These are phyloP conservation scores for Erysimum cheiri DNA, from an alignment of 441 rosid species.

Conservation along the genomic window DNA sequence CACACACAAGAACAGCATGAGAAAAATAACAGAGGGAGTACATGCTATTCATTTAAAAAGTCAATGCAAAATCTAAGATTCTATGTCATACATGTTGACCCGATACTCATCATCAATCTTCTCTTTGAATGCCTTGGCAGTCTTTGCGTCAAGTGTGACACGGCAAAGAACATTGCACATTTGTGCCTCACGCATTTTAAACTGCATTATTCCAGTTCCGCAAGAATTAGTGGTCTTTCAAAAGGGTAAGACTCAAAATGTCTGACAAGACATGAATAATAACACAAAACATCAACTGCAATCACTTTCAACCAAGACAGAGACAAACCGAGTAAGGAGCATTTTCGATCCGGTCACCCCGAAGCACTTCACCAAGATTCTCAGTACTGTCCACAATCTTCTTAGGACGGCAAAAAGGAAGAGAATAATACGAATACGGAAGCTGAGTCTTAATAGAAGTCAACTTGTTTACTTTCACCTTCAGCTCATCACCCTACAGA, in stretches of 20 bases:
- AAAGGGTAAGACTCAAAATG: slow-evolving; percentile 11
- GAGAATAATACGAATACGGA: slow-evolving; percentile 66
- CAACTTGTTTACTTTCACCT: slow-evolving; percentile 72
- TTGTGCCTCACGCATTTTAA: slow-evolving; percentile 72
- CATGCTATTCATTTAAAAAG: slow-evolving; percentile 5
- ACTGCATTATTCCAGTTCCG: slow-evolving; percentile 47
- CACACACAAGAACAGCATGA: slow-evolving; percentile 14
- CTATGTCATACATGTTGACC: slow-evolving; percentile 64
- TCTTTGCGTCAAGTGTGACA: slow-evolving; percentile 54
- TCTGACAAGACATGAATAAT: neutral
- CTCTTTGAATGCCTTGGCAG: slow-evolving; percentile 61
- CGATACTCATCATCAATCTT: slow-evolving; percentile 79
- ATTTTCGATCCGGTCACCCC: slow-evolving; percentile 74
- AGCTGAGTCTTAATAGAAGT: slow-evolving; percentile 72
- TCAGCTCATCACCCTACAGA: slow-evolving; percentile 59
- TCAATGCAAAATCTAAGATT: neutral
- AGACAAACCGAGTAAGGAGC: slow-evolving; percentile 59
- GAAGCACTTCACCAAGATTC: slow-evolving; percentile 81
- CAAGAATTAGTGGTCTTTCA: slow-evolving; percentile 12
- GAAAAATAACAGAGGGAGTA: slow-evolving; percentile 30
- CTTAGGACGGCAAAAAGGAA: slow-evolving; percentile 57
- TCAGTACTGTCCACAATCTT: slow-evolving; percentile 69
- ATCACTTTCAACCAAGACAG: neutral
- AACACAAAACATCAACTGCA: neutral
- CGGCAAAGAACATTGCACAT: slow-evolving; percentile 66